These are phyloP conservation scores for Parasitella parasitica DNA, from an alignment of 371 early-diverging fungal species.

Conservation along the genomic window DNA sequence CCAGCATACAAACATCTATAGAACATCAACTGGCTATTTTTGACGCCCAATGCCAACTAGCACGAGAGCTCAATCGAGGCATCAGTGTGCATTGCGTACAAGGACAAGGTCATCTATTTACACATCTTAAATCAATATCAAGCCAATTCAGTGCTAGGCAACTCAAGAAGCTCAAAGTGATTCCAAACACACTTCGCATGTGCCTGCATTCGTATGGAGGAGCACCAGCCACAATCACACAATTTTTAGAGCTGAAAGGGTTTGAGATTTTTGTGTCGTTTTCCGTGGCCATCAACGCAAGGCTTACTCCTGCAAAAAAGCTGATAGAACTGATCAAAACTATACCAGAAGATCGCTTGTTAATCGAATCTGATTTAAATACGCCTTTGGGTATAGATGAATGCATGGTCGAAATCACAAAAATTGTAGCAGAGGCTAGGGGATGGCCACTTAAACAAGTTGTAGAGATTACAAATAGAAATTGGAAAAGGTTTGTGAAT, in stretches of 20 bases:
- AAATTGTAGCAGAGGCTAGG: slow-evolving; percentile 64
- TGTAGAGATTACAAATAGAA: slow-evolving; percentile 50
- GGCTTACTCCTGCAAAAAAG: slow-evolving; percentile 42
- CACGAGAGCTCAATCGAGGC: slow-evolving; percentile 64
- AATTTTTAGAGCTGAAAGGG: slow-evolving; percentile 54
- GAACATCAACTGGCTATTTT: slow-evolving; percentile 70
- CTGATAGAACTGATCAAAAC: slow-evolving; percentile 53
- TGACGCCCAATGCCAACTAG: slow-evolving; percentile 70
- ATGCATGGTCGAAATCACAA: slow-evolving; percentile 59
- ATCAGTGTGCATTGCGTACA: slow-evolving; percentile 87
- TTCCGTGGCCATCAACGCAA: slow-evolving; percentile 60
- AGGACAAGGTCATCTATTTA: slow-evolving; percentile 68
- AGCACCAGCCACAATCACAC: slow-evolving; percentile 68
- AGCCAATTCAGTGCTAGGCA: slow-evolving; percentile 19
- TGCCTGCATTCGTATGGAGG: slow-evolving; percentile 89
- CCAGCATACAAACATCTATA: slow-evolving; percentile 50
- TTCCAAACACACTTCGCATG: slow-evolving; percentile 38
- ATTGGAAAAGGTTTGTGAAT: slow-evolving; percentile 65
- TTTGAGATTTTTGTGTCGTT: slow-evolving; percentile 62
- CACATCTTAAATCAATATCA: slow-evolving; percentile 41
- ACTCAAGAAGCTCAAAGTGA: slow-evolving; percentile 6
- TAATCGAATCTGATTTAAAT: slow-evolving; percentile 85
- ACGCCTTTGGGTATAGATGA: slow-evolving; percentile 54
- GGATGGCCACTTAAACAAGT: slow-evolving; percentile 67
- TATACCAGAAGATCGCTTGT: slow-evolving; percentile 73